phyloP scores from a whole-genome alignment of 257 asterid genomes.

The Fraxinus americana region DNA sequence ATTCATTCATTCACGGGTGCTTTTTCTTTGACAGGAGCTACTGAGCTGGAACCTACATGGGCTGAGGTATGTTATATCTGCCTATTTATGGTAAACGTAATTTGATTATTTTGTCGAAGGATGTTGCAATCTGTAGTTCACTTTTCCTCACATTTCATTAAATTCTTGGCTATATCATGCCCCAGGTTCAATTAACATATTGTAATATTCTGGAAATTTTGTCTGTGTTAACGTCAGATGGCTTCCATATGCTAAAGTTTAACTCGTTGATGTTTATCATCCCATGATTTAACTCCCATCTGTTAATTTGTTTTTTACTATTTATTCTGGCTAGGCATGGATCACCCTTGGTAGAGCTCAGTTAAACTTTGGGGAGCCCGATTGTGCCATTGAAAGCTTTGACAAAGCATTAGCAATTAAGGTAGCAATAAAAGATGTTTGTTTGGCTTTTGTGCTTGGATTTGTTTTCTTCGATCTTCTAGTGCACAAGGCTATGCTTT shows the following conservation, averaged over 20 bases:
- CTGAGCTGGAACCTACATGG: conserved; percentile 86
- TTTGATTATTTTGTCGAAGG: neutral
- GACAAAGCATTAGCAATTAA: conserved; percentile 78
- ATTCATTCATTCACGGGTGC: neutral
- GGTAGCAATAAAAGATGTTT: conserved; percentile 38
- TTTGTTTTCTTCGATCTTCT: neutral
- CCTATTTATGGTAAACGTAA: neutral
- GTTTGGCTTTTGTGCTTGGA: neutral
- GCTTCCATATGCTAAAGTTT: neutral
- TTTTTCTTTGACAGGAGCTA: conserved; percentile 65
- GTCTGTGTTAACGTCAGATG: neutral
- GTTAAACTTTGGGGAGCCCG: conserved; percentile 90
- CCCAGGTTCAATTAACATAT: neutral
- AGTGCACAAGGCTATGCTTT: neutral
- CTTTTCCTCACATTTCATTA: too few relatives aligned
- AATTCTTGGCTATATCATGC: neutral
- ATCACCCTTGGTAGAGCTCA: conserved; percentile 92
- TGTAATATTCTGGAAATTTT: neutral
- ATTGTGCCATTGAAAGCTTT: conserved; percentile 77
- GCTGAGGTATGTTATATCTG: conserved; percentile 64
- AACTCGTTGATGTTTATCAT: conserved; percentile 9
- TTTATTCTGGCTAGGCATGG: conserved; percentile 68
- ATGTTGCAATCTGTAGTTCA: too few relatives aligned
- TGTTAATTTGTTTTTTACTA: neutral
- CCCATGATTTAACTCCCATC: neutral